A percentile compares a stretch with the other conserved stretches of the same genome.
Conservation (phyloP, 306 rosid species). For the Casuarina equisetifolia region DNA sequence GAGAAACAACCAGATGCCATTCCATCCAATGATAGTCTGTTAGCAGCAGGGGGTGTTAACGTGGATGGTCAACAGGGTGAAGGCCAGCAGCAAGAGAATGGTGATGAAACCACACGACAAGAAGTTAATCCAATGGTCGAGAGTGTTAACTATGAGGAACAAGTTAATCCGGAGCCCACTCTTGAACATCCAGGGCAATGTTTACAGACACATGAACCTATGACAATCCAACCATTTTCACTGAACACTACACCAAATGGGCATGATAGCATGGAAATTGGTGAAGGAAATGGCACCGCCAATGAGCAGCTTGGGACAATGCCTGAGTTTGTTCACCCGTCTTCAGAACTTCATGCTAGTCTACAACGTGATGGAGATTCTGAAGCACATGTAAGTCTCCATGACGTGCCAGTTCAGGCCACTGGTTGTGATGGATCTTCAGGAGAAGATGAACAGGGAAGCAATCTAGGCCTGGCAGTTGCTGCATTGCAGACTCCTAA, state of each 20-base stretch:
- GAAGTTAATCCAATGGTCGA: conserved; percentile 46
- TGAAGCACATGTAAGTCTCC: conserved; percentile 43
- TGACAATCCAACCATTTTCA: conserved; percentile 69
- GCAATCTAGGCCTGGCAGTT: conserved; percentile 38
- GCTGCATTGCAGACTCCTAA: conserved; percentile 46
- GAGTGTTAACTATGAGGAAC: conserved; percentile 45
- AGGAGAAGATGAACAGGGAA: conserved; percentile 47
- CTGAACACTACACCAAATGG: conserved; percentile 49
- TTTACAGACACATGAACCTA: conserved; percentile 53
- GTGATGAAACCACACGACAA: conserved; percentile 43
- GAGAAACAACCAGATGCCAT: conserved; percentile 66
- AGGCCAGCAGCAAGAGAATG: conserved; percentile 64
- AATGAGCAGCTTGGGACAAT: conserved; percentile 45
- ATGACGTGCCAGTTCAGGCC: conserved; percentile 48
- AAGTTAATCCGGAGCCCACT: conserved; percentile 54
- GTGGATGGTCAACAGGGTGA: conserved; percentile 54
- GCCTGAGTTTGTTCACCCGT: conserved; percentile 40
- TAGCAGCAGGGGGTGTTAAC: conserved; percentile 46
- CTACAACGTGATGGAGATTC: conserved; percentile 43
- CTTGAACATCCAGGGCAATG: conserved; percentile 48
- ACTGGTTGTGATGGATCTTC: conserved; percentile 52
- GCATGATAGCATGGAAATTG: conserved; percentile 56
- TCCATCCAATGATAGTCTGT: conserved; percentile 56
- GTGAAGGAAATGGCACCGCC: conserved; percentile 51
- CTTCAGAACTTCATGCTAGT: conserved; percentile 39